Evolutionary conservation across 2,329 filamentous ascomycete genomes (phyloP).

Genomic region (Pyrenophora seminiperda): DNA sequence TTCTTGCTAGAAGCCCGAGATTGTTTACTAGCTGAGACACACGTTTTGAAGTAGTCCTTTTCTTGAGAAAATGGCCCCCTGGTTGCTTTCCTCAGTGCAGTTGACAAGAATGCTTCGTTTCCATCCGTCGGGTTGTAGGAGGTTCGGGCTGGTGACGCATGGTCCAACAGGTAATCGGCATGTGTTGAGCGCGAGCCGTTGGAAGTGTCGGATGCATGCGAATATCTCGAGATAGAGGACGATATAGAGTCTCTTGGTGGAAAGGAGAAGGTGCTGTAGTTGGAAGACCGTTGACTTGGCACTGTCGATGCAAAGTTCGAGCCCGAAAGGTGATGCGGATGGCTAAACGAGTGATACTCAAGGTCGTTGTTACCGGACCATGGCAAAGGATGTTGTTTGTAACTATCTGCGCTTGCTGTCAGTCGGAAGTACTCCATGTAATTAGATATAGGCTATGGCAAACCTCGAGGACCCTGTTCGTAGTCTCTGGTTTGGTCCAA

Average conservation of each 20-base stretch:
- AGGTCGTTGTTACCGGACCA: constrained; percentile 14
- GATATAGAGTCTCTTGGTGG: constrained; percentile 26
- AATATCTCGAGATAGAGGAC: constrained; percentile 31
- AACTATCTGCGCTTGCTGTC: constrained; percentile 15
- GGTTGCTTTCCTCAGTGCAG: constrained; percentile 8
- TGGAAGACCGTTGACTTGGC: constrained; percentile 24
- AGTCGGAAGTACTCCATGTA: background rate
- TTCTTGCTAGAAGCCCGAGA: constrained; percentile 25
- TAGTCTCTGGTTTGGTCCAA: background rate
- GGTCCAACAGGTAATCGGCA: constrained; percentile 13
- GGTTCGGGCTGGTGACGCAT: constrained; percentile 2
- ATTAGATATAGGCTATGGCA: too few species aligned
- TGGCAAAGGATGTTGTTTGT: constrained; percentile 7
- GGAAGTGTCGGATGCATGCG: constrained; percentile 21
- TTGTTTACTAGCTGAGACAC: constrained; percentile 32
- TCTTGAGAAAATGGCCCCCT: constrained; percentile 16
- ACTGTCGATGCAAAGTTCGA: constrained; percentile 29
- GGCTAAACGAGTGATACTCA: constrained; percentile 7
- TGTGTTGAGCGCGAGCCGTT: constrained; percentile 19
- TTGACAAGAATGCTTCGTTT: constrained; percentile 4
- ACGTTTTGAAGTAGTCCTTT: constrained; percentile 37
- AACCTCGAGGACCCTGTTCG: constrained; percentile 1
- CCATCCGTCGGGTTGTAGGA: constrained; percentile 4
- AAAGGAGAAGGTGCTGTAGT: constrained; percentile 25
- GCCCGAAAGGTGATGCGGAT: constrained; percentile 23